These are phyloP conservation scores for Pseudoturritis turrita DNA, from an alignment of 345 rosid genomes.

Conservation along the genomic window DNA sequence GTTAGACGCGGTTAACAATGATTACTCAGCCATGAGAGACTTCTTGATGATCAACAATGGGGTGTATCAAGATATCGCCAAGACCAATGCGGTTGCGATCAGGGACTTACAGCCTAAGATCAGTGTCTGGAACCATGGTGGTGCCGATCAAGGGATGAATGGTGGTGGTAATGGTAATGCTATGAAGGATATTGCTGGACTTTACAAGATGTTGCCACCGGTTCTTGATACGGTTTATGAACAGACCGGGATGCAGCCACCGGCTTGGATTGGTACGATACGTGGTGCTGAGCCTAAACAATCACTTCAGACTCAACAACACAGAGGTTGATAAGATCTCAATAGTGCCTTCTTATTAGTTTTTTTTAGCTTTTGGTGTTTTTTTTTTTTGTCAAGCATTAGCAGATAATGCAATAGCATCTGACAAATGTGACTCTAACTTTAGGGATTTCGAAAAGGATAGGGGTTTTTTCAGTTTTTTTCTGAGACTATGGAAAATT, in stretches of 20 bases:
- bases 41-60: conserved; percentile 58
- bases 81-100: conserved; percentile 53
- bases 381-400: background rate
- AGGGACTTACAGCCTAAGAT: conserved; percentile 60
- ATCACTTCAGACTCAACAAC: conserved; percentile 8
- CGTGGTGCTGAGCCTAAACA: conserved; percentile 21
- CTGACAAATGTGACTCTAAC: conserved; percentile 1
- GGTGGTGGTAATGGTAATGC: conserved; percentile 18
- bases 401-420: background rate
- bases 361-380: background rate
- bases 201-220: conserved; percentile 68
- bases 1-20: conserved; percentile 45
- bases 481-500: background rate
- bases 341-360: background rate
- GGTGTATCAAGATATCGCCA: conserved; percentile 58
- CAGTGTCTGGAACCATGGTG: conserved; percentile 59
- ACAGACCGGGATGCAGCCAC: conserved; percentile 80
- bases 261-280: conserved; percentile 55
- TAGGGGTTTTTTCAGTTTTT: background rate
- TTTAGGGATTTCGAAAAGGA: background rate
- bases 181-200: conserved; percentile 64
- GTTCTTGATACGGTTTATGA: conserved; percentile 73
- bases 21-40: conserved; percentile 53
- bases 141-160: conserved; percentile 22
- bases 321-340: conserved; percentile 2